Conservation (phyloP, 345 rosid species). For the Melaleuca quinquenervia region DNA sequence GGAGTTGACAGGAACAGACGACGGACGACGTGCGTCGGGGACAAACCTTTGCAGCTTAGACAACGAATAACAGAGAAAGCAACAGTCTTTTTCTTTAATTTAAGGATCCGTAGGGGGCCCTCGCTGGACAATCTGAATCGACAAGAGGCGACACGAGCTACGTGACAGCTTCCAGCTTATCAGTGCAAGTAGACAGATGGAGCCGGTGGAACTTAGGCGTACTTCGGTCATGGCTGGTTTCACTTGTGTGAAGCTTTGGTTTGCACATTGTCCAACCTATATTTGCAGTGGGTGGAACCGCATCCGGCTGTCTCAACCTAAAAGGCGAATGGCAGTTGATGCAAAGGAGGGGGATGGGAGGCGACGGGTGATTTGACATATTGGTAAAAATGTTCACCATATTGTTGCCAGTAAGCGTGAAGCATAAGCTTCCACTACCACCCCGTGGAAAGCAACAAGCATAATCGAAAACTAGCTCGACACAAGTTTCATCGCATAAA, state of each 20-base stretch:
- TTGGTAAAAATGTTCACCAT: neutral
- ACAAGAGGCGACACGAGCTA: neutral
- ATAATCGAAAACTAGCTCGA: neutral
- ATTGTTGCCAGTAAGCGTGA: neutral
- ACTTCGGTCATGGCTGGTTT: neutral
- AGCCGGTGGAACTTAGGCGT: neutral
- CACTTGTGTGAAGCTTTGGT: neutral
- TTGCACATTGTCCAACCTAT: neutral
- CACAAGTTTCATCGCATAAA: neutral
- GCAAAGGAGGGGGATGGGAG: neutral
- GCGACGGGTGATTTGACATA: neutral
- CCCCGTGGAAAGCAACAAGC: neutral
- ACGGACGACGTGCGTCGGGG: neutral
- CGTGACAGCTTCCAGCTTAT: neutral
- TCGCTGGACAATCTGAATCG: neutral
- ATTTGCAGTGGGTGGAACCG: neutral
- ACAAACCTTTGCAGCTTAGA: neutral
- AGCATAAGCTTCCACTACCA: neutral
- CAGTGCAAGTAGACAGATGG: neutral
- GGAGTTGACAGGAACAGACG: neutral
- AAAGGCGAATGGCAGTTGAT: neutral
- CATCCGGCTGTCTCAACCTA: neutral
- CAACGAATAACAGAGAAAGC: neutral
- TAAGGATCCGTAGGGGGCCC: neutral
- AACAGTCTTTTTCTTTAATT: neutral